These are phyloP conservation scores for Tardiomyces depauwii DNA, from an alignment of 1,139 yeast genomes.

Conservation along the genomic window DNA sequence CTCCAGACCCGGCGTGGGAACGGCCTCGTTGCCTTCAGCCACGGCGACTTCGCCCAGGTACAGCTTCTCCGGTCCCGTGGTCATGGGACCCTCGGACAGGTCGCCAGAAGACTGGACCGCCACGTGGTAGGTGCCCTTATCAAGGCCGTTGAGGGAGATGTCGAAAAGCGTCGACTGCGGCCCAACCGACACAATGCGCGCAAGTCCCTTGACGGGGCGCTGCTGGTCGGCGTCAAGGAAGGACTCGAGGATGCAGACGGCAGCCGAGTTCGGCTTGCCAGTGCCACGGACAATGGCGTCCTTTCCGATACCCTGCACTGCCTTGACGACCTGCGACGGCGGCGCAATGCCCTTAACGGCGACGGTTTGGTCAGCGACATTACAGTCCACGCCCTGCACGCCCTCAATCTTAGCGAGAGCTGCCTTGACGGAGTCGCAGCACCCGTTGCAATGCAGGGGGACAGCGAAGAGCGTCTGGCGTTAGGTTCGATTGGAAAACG, in stretches of 20 bases:
- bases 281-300: constrained; percentile 92
- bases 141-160: constrained; percentile 62
- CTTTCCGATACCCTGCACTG: constrained; percentile 61
- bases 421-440: constrained; percentile 48
- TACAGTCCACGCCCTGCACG: constrained; percentile 38
- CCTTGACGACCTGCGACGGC: constrained; percentile 55
- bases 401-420: constrained; percentile 35
- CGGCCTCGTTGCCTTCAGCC: constrained; percentile 23
- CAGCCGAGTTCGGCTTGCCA: constrained; percentile 80
- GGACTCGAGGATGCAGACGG: constrained; percentile 79
- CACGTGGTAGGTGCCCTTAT: constrained; percentile 56
- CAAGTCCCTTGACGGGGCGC: constrained; percentile 75
- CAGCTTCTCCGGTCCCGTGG: constrained; percentile 52
- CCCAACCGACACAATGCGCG: constrained; percentile 67
- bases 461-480: constrained; percentile 44
- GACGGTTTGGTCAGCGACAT: constrained; percentile 46
- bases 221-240: constrained; percentile 38
- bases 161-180: constrained; percentile 48
- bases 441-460: constrained; percentile 61
- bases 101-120: constrained; percentile 63
- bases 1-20: not conserved
- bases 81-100: constrained; percentile 58
- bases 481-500: no score
- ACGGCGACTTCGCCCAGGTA: constrained; percentile 29
- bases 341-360: constrained; percentile 54